A percentile compares a stretch with the other conserved stretches of the same genome.
Evolutionary conservation across 2,329 filamentous ascomycete genomes (phyloP).

Genomic region (Ceratocystis alfenasii): DNA sequence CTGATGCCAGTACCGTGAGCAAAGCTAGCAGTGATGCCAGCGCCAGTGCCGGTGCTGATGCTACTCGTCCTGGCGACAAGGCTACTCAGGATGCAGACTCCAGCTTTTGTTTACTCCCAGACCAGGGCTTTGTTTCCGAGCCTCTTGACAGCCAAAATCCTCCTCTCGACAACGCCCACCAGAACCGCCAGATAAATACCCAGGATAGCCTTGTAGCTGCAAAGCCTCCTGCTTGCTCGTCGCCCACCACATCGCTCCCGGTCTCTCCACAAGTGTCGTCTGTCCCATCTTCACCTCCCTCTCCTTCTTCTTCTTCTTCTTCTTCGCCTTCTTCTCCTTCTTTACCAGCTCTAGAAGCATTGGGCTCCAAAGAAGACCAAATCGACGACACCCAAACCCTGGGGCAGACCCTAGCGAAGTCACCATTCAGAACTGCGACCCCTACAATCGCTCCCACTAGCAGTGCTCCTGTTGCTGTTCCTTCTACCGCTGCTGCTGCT

Average conservation of each 20-base stretch:
- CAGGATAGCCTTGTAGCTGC: not conserved
- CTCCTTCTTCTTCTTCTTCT: not conserved
- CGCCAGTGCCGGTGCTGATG: not conserved
- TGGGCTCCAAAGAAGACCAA: constrained; percentile 29
- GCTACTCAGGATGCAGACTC: constrained; percentile 29
- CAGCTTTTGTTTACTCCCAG: constrained; percentile 35
- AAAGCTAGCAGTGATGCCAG: constrained; percentile 29
- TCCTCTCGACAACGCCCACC: constrained; percentile 18
- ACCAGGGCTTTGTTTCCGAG: not conserved
- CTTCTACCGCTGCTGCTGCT: not conserved
- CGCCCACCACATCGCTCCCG: too few relatives aligned
- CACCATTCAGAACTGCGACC: not conserved
- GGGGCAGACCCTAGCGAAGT: not conserved
- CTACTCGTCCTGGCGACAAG: not conserved
- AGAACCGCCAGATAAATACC: constrained; percentile 12
- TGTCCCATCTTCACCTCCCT: not conserved
- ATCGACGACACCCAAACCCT: constrained; percentile 23
- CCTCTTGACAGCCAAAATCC: constrained; percentile 10
- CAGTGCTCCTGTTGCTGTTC: not conserved
- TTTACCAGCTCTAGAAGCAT: too few relatives aligned
- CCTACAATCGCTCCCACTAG: too few relatives aligned
- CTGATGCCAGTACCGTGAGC: constrained; percentile 26
- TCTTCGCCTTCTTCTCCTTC: not conserved
- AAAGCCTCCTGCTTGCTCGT: not conserved
- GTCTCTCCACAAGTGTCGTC: too few relatives aligned